These are phyloP conservation scores for Berberis thunbergii DNA, from an alignment of 164 flowering plant species.

Conservation along the genomic window DNA sequence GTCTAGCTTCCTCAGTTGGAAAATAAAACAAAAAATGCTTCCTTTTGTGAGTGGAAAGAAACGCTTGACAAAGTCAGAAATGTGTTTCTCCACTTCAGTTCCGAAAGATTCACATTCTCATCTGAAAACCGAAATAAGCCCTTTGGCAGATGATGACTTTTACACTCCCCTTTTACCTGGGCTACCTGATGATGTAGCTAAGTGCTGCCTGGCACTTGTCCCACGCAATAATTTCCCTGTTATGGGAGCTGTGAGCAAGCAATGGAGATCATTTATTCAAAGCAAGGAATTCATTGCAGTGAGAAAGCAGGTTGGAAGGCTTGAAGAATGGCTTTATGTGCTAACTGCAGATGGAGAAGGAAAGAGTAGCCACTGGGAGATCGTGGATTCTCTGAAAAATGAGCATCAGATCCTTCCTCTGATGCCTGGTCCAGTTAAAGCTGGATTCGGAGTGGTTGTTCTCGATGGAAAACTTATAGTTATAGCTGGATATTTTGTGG, in stretches of 20 bases:
- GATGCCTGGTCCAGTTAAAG: slow-evolving; percentile 77
- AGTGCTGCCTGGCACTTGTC: slow-evolving; percentile 81
- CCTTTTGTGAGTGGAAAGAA: slow-evolving; percentile 39
- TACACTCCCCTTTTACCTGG: slow-evolving; percentile 67
- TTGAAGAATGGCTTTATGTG: slow-evolving; percentile 90
- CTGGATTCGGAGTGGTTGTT: slow-evolving; percentile 66
- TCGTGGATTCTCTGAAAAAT: slow-evolving; percentile 50
- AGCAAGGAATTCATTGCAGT: slow-evolving; percentile 79
- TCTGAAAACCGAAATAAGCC: slow-evolving; percentile 24
- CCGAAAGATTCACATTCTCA: slow-evolving; percentile 18
- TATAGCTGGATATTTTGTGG: slow-evolving; percentile 55
- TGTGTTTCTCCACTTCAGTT: slow-evolving; percentile 36
- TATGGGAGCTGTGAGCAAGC: slow-evolving; percentile 75
- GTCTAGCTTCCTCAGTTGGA: slow-evolving; percentile 4
- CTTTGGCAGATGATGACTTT: slow-evolving; percentile 17
- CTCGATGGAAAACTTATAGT: slow-evolving; percentile 82
- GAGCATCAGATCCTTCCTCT: slow-evolving; percentile 41
- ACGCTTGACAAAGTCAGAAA: slow-evolving; percentile 28
- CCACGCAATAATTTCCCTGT: slow-evolving; percentile 68
- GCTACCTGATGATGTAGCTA: slow-evolving; percentile 89
- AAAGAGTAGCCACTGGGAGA: slow-evolving; percentile 81
- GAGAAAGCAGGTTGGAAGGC: slow-evolving; percentile 56
- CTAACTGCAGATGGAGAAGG: slow-evolving; percentile 51
- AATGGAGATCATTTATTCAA: slow-evolving; percentile 67
- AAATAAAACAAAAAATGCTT: slow-evolving; percentile 28